Percentiles rank a stretch among this genome's conserved stretches.
phyloP scores from a whole-genome alignment of 2,329 filamentous ascomycete genomes.

The Dothideomycetidae sp. region DNA sequence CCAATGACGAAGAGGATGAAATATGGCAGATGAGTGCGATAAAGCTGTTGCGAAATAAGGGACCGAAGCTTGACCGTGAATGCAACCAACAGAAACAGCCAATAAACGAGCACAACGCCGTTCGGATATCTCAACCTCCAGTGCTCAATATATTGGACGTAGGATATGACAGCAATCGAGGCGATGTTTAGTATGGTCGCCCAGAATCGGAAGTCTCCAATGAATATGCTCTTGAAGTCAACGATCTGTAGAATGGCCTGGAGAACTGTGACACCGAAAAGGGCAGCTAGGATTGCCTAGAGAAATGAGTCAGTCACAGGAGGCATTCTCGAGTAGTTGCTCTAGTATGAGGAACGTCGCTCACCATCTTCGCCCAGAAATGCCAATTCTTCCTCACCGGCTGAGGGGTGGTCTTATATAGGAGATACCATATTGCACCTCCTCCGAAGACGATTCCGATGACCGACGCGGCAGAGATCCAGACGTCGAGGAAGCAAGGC shows the following conservation, averaged over 20 bases:
- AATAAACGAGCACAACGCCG: conserved; percentile 80
- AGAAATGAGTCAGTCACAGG: conserved; percentile 11
- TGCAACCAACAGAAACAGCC: conserved; percentile 70
- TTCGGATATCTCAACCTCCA: conserved; percentile 71
- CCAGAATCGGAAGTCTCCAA: conserved; percentile 73
- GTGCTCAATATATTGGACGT: conserved; percentile 77
- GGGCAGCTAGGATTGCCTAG: conserved; percentile 48
- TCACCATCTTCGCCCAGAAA: conserved; percentile 83
- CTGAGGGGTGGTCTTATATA: conserved; percentile 52
- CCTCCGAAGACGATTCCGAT: conserved; percentile 69
- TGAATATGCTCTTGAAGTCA: conserved; percentile 55
- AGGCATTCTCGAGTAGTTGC: not conserved
- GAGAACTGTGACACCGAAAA: conserved; percentile 53
- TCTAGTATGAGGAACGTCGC: conserved; percentile 18
- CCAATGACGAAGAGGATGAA: conserved; percentile 64
- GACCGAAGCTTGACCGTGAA: conserved; percentile 75
- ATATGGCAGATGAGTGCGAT: conserved; percentile 52
- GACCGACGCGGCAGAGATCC: conserved; percentile 61
- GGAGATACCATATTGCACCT: conserved; percentile 64
- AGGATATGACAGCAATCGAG: conserved; percentile 60
- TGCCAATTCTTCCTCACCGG: conserved; percentile 72
- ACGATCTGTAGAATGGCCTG: conserved; percentile 67
- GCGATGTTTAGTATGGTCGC: conserved; percentile 57
- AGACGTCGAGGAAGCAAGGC: conserved; percentile 90
- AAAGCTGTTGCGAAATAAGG: conserved; percentile 62